Base-by-base conservation (phyloP, 139 green algal species). In the Coelastrella sp. region DNA sequence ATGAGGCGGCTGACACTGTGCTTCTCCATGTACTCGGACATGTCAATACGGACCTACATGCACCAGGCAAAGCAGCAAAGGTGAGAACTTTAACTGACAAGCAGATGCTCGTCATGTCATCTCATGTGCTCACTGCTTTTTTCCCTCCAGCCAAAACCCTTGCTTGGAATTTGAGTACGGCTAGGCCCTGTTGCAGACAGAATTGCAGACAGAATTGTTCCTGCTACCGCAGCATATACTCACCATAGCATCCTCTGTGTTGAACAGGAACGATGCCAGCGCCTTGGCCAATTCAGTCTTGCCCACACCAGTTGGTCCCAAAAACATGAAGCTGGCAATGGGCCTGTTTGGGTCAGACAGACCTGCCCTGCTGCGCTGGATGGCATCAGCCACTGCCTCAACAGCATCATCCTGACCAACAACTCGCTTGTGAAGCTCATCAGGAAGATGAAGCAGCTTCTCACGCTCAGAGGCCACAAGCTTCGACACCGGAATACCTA, bases 311-410 rank as follows among this genome's bases (percentile, higher is more conserved):
- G 97, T 99, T 43, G 97, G 97, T 4, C 96, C 96, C 83, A 99
- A 91, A 89, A 99, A 99, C 95, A 99, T 99, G 92, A 99, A 99
- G 67, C 81, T 94, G 15, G 97, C 97, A 69, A 99, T 99, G 63
- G 97, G 97, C 48, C 80, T 68, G 75, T 89, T 88, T 76, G 89
- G 89, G 84, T 98, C 96, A 8, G 89, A 88, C 63, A 99, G 91
- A 4, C 97, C 97, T n/a, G 97, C 97, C 13, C 97, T 89, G 2
- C 91, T 96, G 77, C 97, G 91, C 93, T 99, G 97, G 85, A 99
- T 98, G 43, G 97, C 97, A 74, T 99, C 97, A 34, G 95, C 91
- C 68, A 99, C 97, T 5, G 92, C 93, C 48, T 92, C 85, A 37
- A 99, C 95, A 2, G 96, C 97, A 79, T 96, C 92, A 48, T 99